Evolutionary conservation across 345 rosid genomes (phyloP).

Genomic region (Carallia pectinifolia): DNA sequence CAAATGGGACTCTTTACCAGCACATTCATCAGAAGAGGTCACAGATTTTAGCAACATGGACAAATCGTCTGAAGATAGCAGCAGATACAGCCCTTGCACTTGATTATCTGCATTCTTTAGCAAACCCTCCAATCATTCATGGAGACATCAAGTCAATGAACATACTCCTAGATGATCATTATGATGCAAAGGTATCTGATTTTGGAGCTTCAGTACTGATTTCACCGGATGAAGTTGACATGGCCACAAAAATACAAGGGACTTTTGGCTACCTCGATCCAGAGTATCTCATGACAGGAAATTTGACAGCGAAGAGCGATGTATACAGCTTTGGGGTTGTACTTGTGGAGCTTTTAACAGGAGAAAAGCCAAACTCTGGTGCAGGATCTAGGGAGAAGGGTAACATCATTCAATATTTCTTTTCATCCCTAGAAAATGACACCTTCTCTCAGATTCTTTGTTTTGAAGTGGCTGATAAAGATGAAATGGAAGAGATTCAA

Average conservation of each 20-base stretch:
- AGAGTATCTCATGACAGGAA: slow-evolving; percentile 28
- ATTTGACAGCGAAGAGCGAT: slow-evolving; percentile 30
- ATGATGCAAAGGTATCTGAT: slow-evolving; percentile 32
- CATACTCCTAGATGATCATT: slow-evolving; percentile 32
- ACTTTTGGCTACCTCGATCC: slow-evolving; percentile 40
- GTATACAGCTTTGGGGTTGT: slow-evolving; percentile 39
- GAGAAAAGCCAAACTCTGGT: slow-evolving; percentile 19
- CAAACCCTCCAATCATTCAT: slow-evolving; percentile 37
- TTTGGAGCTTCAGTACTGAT: slow-evolving; percentile 38
- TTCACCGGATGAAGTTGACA: slow-evolving; percentile 8
- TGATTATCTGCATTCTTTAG: slow-evolving; percentile 33
- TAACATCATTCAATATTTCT: slow-evolving; percentile 21
- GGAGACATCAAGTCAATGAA: slow-evolving; percentile 33
- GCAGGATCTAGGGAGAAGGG: not conserved
- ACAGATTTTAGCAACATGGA: slow-evolving; percentile 15
- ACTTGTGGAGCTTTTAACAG: slow-evolving; percentile 34
- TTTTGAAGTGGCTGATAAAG: slow-evolving; percentile 1
- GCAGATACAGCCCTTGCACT: slow-evolving; percentile 33
- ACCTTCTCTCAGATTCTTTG: not conserved
- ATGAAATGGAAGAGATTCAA: slow-evolving; percentile 24
- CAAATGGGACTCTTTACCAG: slow-evolving; percentile 25
- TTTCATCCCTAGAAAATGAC: slow-evolving; percentile 7
- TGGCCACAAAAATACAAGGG: slow-evolving; percentile 21
- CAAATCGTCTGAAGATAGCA: slow-evolving; percentile 18
- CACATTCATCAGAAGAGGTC: slow-evolving; percentile 25